Evolutionary conservation across 2,329 filamentous ascomycete species (phyloP).

Genomic region (Neofusicoccum ribis): DNA sequence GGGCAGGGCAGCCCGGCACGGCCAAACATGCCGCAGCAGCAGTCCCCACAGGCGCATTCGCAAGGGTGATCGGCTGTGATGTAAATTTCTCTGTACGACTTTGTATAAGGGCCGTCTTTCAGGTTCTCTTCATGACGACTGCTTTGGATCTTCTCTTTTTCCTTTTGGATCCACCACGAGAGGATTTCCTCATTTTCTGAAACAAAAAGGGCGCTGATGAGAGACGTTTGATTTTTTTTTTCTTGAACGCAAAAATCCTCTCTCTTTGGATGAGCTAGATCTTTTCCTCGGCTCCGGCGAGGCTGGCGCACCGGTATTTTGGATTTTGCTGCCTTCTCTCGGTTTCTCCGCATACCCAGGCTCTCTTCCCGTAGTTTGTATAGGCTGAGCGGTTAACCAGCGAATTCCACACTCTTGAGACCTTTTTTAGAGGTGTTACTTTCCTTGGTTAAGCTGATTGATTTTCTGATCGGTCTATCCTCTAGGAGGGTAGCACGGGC

Average conservation of each 20-base stretch:
- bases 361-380: slow-evolving; percentile 10
- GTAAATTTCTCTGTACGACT: slow-evolving; percentile 6
- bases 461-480: not conserved
- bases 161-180: not conserved
- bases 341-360: slow-evolving; percentile 12
- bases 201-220: not conserved
- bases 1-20: slow-evolving; percentile 26
- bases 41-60: not conserved
- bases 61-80: not conserved
- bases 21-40: slow-evolving; percentile 25
- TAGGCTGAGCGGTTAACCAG: not conserved
- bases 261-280: slow-evolving; percentile 3
- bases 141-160: not conserved
- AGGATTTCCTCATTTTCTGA: not conserved
- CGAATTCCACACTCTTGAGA: not conserved
- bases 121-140: not conserved
- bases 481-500: not conserved
- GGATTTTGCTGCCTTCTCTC: slow-evolving; percentile 6
- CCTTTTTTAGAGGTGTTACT: not conserved
- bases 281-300: not conserved
- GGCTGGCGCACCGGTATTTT: not conserved
- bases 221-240: not conserved
- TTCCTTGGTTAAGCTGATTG: not conserved
- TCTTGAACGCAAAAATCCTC: not conserved
- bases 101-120: not conserved